Evolutionary conservation across 306 rosid species (phyloP).

Genomic region (Dalbergia cochinchinensis): DNA sequence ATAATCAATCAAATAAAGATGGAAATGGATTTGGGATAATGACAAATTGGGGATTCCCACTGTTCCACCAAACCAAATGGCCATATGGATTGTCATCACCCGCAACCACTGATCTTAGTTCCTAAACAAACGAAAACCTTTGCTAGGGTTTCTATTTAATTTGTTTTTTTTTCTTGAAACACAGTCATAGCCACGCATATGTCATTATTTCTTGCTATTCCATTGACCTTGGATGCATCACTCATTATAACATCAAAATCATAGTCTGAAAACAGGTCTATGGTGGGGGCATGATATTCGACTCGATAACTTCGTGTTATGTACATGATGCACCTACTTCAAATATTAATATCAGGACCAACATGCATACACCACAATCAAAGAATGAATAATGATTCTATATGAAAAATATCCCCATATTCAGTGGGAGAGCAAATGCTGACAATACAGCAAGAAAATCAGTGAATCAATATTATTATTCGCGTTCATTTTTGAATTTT

Average conservation of each 20-base stretch:
- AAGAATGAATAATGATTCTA: background rate
- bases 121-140: background rate
- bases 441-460: background rate
- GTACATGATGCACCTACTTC: background rate
- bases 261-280: background rate
- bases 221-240: background rate
- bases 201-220: background rate
- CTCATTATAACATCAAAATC: background rate
- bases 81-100: background rate
- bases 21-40: background rate
- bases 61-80: conserved; percentile 20
- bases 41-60: background rate
- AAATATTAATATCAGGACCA: background rate
- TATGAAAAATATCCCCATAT: background rate
- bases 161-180: background rate
- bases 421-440: background rate
- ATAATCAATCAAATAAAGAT: background rate
- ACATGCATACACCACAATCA: background rate
- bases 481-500: background rate
- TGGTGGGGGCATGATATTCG: background rate
- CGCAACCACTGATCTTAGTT: background rate
- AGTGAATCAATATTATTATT: background rate
- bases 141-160: background rate
- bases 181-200: background rate
- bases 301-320: background rate